These are phyloP conservation scores for Diaporthe vaccinii DNA, from an alignment of 2,329 filamentous ascomycete genomes.

Conservation along the genomic window DNA sequence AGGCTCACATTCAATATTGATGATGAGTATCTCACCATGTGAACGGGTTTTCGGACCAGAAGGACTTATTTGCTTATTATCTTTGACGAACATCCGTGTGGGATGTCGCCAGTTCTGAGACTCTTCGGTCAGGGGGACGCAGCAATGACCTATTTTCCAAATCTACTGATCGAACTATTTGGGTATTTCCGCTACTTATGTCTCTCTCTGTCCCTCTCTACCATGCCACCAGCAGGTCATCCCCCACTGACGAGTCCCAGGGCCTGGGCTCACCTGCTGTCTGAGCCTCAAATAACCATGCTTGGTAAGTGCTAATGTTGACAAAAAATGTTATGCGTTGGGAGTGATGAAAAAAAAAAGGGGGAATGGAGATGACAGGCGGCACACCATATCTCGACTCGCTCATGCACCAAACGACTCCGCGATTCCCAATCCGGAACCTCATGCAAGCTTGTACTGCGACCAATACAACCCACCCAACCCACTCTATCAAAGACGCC, in stretches of 20 bases:
- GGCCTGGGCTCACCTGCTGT: conserved; percentile 14
- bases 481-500: conserved; percentile 39
- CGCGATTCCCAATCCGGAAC: conserved; percentile 21
- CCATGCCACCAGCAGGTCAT: conserved; percentile 6
- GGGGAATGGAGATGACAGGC: conserved; percentile 36
- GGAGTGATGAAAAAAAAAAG: conserved; percentile 34
- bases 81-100: no score
- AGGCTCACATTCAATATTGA: not conserved
- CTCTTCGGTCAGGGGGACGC: not conserved
- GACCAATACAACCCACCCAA: conserved; percentile 33
- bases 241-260: not conserved
- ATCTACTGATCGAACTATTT: conserved; percentile 31
- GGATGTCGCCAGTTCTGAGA: not conserved
- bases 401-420: conserved; percentile 37
- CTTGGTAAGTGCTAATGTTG: conserved; percentile 39
- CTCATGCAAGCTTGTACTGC: conserved; percentile 39
- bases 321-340: conserved; percentile 28
- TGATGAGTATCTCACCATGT: not conserved
- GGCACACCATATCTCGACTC: conserved; percentile 31
- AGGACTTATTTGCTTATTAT: no score
- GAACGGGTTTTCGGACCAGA: not conserved
- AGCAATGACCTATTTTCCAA: not conserved
- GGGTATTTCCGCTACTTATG: conserved; percentile 33
- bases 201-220: conserved; percentile 12
- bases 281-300: conserved; percentile 35